A percentile compares a stretch with the other conserved stretches of the same genome.
These are phyloP conservation scores for Nakaseomyces kungkrabaensis DNA, from an alignment of 1,139 yeast species.

Conservation along the genomic window DNA sequence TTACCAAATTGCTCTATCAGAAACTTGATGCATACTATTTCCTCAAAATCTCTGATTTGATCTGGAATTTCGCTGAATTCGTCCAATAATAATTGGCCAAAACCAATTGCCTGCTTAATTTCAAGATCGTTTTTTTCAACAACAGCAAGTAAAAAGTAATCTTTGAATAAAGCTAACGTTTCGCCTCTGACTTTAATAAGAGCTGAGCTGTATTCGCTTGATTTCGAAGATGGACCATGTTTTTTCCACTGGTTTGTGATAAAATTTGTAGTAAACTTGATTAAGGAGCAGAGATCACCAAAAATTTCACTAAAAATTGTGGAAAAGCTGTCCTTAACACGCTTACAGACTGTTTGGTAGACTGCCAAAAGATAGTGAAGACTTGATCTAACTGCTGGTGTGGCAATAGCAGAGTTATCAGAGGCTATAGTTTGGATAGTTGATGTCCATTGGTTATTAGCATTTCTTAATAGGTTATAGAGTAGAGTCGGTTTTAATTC, in stretches of 20 bases:
- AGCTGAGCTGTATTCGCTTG: background rate
- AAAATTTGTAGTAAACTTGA: background rate
- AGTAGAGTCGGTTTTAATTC: background rate
- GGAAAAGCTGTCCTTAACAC: background rate
- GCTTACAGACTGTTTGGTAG: background rate
- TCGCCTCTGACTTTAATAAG: background rate
- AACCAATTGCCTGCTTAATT: background rate
- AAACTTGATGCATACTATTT: background rate
- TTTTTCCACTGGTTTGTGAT: background rate
- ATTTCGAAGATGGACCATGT: background rate
- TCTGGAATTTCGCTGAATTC: background rate
- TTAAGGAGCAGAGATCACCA: background rate
- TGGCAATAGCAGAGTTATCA: background rate
- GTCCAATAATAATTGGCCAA: background rate
- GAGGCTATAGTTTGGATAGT: background rate
- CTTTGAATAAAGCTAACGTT: background rate
- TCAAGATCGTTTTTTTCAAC: background rate
- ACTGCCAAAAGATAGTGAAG: background rate
- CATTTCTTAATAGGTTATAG: background rate
- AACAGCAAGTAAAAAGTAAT: background rate
- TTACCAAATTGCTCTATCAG: background rate
- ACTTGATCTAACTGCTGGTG: background rate
- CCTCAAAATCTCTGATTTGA: background rate
- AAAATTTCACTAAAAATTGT: background rate
- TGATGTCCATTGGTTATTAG: background rate